Evolutionary conservation across 257 asterid genomes (phyloP), one percentile per base, ranked within the genome.

Genomic region (Marsdenia floribunda): DNA sequence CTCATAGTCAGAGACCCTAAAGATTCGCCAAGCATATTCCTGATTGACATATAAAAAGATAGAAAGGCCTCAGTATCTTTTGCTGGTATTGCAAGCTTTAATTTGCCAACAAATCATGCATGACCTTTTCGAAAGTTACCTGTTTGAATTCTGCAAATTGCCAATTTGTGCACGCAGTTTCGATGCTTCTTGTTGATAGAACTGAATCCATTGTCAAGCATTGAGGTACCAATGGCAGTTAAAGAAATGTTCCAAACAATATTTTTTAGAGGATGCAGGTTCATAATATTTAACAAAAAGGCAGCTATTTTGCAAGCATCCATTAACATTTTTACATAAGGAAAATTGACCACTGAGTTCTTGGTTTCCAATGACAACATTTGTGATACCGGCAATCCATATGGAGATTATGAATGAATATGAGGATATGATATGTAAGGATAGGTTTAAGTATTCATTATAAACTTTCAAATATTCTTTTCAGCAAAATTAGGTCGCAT

Each of bases 161-260:
- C 85, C 83, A 78, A 94, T 94, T 67, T 89, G 92, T 33, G 86
- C 90, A 2, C 95, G 93, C 77, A 93, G 75, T 80, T 93, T 93
- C 0, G 89, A 80, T 35, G 98, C 88, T 86, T 93, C 97, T 86
- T 90, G 95, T 83, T 94, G 97, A 80, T 94, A 94, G 83, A 82
- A 90, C 98, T 94, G 90, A 69, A 22, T 66, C 33, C 49, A 73
- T 76, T 33, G 61, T 33, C 40, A 52, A 26, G 29, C 19, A 57
- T 40, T 37, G 55, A 40, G 55, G 24, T 46, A 19, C 5, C 5
- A 19, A 3, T 18, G 7, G 66, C 59, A 46, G 68, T 33, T 26
- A 61, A 26, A 29, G 35, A 24, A 42, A 21, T 2, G 46, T 47
- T 59, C 6, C 46, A 3, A 72, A 24, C 33, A 37, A 33, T n/a